Conservation (phyloP, 257 asterid species). For the Nemophila menziesii region DNA sequence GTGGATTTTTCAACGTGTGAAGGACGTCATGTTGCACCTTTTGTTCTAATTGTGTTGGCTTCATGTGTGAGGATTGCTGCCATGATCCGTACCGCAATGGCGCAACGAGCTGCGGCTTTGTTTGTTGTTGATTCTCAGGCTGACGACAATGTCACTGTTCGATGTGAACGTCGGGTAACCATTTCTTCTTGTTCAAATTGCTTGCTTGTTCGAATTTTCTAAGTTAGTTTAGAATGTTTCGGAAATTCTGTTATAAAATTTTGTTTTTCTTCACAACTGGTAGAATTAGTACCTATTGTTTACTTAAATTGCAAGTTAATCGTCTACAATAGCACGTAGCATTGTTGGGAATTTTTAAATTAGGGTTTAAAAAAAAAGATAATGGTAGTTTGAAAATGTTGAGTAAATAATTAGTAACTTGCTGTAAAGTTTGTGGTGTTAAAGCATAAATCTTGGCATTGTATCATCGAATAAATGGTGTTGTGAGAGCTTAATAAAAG, state of each 20-base stretch:
- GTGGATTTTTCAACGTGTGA: slow-evolving; percentile 2
- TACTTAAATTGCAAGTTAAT: too few species aligned
- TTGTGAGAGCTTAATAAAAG: too few species aligned
- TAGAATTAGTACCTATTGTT: too few species aligned
- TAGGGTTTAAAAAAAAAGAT: too few species aligned
- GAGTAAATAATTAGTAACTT: too few species aligned
- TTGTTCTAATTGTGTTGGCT: slow-evolving; percentile 6
- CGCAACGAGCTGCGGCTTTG: slow-evolving; percentile 15
- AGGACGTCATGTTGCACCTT: neutral
- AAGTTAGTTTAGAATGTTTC: neutral
- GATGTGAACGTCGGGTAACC: slow-evolving; percentile 14
- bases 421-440: too few species aligned
- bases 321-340: too few species aligned
- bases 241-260: neutral
- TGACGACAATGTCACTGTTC: slow-evolving; percentile 1
- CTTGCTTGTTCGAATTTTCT: neutral
- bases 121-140: slow-evolving; percentile 2
- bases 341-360: too few species aligned
- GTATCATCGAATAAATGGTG: too few species aligned
- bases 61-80: slow-evolving; percentile 7
- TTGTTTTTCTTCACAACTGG: neutral
- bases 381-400: too few species aligned
- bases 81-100: slow-evolving; percentile 14
- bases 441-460: too few species aligned
- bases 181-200: too few species aligned